Evolutionary conservation across 208 protist genomes (phyloP).

Genomic region (Trypanosoma mega): DNA sequence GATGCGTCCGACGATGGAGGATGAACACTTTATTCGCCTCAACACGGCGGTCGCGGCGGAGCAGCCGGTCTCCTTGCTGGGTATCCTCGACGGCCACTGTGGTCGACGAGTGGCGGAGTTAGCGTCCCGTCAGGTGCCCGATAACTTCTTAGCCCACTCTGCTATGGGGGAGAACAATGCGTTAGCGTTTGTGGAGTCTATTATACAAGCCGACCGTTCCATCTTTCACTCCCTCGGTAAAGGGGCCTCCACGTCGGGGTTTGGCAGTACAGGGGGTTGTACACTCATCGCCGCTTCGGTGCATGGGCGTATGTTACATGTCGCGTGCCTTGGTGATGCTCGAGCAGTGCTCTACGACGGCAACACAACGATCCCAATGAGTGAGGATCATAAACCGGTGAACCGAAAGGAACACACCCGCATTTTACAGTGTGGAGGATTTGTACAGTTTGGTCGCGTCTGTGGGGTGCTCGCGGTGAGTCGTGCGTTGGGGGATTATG

Average conservation of each 20-base stretch:
- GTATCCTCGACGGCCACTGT: constrained; percentile 83
- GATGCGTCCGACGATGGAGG: constrained; percentile 80
- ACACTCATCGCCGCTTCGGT: constrained; percentile 72
- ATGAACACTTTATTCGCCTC: constrained; percentile 65
- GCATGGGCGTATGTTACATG: constrained; percentile 76
- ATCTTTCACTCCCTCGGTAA: constrained; percentile 39
- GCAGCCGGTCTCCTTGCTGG: constrained; percentile 62
- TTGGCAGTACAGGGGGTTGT: constrained; percentile 44
- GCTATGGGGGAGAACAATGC: constrained; percentile 73
- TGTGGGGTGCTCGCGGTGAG: constrained; percentile 90
- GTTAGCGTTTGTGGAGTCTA: constrained; percentile 66
- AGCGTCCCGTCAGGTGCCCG: constrained; percentile 53
- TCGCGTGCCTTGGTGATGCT: constrained; percentile 89
- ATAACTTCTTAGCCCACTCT: constrained; percentile 58
- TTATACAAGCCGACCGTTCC: constrained; percentile 63
- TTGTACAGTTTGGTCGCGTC: constrained; percentile 92
- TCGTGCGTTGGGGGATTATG: constrained; percentile 89
- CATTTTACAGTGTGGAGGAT: constrained; percentile 81
- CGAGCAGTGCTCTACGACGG: constrained; percentile 76
- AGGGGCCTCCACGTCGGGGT: constrained; percentile 12
- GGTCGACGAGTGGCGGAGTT: constrained; percentile 70
- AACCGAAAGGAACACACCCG: constrained; percentile 64
- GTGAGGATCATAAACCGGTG: constrained; percentile 91
- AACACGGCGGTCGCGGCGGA: constrained; percentile 41
- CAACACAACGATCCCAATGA: constrained; percentile 83